A percentile compares a stretch with the other conserved stretches of the same genome.
phyloP scores from a whole-genome alignment of 1,284 basidiomycete genomes.

The Cryptococcus deneoformans region DNA sequence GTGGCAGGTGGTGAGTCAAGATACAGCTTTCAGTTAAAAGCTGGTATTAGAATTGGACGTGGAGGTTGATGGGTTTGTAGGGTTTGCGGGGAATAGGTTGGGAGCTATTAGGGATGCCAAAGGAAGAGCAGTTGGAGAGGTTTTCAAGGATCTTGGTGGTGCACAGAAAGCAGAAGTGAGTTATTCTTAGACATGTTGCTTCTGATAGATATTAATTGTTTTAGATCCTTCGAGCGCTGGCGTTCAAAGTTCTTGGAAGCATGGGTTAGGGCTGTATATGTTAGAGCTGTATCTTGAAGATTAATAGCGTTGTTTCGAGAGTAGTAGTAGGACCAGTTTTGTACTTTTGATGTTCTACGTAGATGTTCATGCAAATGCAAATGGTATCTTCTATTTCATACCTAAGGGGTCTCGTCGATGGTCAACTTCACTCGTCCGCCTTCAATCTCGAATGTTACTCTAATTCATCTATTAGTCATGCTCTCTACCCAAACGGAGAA shows the following conservation, averaged over 20 bases:
- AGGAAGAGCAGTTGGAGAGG: constrained; percentile 84
- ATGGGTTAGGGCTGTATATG: constrained; percentile 21
- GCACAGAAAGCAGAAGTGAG: constrained; percentile 82
- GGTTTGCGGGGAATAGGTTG: constrained; percentile 76
- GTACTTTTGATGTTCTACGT: too few species aligned
- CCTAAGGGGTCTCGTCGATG: constrained; percentile 17
- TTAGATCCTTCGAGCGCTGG: constrained; percentile 81
- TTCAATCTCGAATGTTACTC: constrained; percentile 19
- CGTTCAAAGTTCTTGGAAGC: constrained; percentile 79
- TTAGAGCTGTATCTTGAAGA: neutral
- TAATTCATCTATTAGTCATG: neutral
- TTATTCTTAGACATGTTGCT: neutral
- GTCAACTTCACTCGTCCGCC: constrained; percentile 22
- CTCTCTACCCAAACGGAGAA: neutral
- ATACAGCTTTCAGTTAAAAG: neutral
- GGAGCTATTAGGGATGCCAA: constrained; percentile 89
- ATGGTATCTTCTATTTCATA: neutral
- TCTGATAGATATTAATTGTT: constrained; percentile 4
- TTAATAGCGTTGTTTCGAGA: neutral
- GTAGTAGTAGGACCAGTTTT: too few species aligned
- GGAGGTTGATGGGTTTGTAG: constrained; percentile 44
- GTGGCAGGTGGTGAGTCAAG: constrained; percentile 46
- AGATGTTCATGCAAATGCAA: too few species aligned
- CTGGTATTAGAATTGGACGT: neutral
- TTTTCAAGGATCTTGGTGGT: constrained; percentile 77